Evolutionary conservation across 768 basidiomycete species (phyloP).

Genomic region (Podaxis mareebaensis): DNA sequence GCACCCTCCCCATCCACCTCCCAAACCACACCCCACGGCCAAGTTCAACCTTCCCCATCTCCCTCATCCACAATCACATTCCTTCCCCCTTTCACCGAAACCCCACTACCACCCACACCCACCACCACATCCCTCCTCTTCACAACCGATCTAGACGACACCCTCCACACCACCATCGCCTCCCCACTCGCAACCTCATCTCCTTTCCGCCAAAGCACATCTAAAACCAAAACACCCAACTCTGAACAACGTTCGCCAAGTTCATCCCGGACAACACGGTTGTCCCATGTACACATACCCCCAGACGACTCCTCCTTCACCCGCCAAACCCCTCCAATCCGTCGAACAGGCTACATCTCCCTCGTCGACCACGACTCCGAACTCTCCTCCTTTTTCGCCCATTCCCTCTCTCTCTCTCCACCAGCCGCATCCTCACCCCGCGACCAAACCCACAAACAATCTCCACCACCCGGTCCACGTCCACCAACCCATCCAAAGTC

Average conservation of each 20-base stretch:
- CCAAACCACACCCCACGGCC: neutral
- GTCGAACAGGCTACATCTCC: slow-evolving; percentile 14
- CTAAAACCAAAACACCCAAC: neutral
- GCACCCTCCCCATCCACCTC: too few species aligned
- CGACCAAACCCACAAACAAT: neutral
- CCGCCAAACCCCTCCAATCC: slow-evolving; percentile 6
- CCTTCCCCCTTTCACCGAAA: slow-evolving; percentile 11
- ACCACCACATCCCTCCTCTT: slow-evolving; percentile 26
- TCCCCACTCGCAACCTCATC: neutral
- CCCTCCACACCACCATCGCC: slow-evolving; percentile 10
- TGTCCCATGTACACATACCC: neutral
- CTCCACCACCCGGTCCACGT: neutral
- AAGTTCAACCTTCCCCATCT: slow-evolving; percentile 20
- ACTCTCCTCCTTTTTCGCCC: slow-evolving; percentile 6
- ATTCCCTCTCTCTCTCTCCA: slow-evolving; percentile 1
- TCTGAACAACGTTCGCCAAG: neutral
- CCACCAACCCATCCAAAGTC: neutral
- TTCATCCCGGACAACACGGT: neutral
- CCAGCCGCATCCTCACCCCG: neutral
- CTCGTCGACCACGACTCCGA: slow-evolving; percentile 21
- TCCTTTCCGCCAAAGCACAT: neutral
- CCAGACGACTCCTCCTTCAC: slow-evolving; percentile 12
- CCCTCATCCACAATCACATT: slow-evolving; percentile 20
- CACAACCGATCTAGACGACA: slow-evolving; percentile 16
- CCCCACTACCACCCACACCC: slow-evolving; percentile 13